Evolutionary conservation across 1,139 yeast species (phyloP).

Genomic region (Kurtzmaniella quercitrusa): DNA sequence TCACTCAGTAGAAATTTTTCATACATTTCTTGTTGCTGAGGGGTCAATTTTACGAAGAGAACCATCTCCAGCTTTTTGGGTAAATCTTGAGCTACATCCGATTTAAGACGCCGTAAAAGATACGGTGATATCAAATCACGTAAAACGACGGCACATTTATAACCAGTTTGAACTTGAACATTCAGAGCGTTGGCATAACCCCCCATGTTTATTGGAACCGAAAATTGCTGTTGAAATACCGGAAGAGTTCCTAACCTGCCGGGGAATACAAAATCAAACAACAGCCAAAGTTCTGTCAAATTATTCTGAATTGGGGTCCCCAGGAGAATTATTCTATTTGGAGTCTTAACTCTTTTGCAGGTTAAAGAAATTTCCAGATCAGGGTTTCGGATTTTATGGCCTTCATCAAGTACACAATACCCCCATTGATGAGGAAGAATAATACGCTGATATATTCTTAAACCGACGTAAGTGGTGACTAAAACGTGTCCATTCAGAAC

Average conservation of each 20-base stretch:
- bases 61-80: constrained; percentile 96
- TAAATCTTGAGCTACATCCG: constrained; percentile 94
- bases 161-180: constrained; percentile 93
- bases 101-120: constrained; percentile 76
- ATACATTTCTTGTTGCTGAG: constrained; percentile 69
- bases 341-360: constrained; percentile 78
- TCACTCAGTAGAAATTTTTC: constrained; percentile 70
- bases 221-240: constrained; percentile 87
- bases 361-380: constrained; percentile 83
- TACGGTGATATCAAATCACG: constrained; percentile 89
- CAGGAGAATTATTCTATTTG: constrained; percentile 78
- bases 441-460: constrained; percentile 68
- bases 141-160: constrained; percentile 88
- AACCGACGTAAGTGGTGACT: constrained; percentile 89
- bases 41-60: constrained; percentile 79
- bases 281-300: constrained; percentile 85
- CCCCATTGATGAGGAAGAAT: constrained; percentile 80
- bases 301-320: constrained; percentile 98
- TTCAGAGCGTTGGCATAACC: constrained; percentile 98
- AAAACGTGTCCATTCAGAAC: constrained; percentile 70
- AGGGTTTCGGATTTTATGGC: constrained; percentile 94
- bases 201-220: constrained; percentile 92
- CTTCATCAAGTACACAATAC: constrained; percentile 89
- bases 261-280: constrained; percentile 92
- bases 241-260: constrained; percentile 94